Percentiles rank a stretch among this genome's conserved stretches.
These are phyloP conservation scores for Colletotrichum camelliae DNA, from an alignment of 2,329 filamentous ascomycete species.

Conservation along the genomic window DNA sequence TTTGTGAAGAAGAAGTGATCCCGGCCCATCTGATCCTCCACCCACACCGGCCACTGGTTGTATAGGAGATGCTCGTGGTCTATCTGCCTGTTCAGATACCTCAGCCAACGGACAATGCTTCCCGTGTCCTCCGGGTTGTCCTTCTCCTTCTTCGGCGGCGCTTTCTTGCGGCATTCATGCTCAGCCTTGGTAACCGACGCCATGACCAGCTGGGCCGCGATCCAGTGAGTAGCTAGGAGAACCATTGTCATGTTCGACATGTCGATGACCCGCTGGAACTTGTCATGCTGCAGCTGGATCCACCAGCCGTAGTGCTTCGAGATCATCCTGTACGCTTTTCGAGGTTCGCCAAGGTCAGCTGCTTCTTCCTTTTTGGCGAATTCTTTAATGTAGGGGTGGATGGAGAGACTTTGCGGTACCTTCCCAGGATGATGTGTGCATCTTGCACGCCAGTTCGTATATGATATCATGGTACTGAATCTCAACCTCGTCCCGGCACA, in stretches of 20 bases:
- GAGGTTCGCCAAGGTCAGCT: background rate
- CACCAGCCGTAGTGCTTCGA: slow-evolving; percentile 60
- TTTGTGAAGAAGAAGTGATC: slow-evolving; percentile 53
- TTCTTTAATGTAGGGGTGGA: slow-evolving; percentile 22
- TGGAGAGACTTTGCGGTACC: slow-evolving; percentile 37
- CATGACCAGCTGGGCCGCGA: slow-evolving; percentile 61
- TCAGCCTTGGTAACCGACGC: slow-evolving; percentile 49
- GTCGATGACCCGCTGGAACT: slow-evolving; percentile 57
- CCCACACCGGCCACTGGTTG: slow-evolving; percentile 61
- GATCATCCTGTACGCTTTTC: slow-evolving; percentile 54
- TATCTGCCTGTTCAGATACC: slow-evolving; percentile 53
- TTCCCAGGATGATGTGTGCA: slow-evolving; percentile 57
- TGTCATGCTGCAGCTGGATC: slow-evolving; percentile 60
- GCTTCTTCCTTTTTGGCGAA: background rate
- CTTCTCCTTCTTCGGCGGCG: slow-evolving; percentile 25
- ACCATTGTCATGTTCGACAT: slow-evolving; percentile 49
- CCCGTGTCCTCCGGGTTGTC: slow-evolving; percentile 42
- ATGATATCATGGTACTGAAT: slow-evolving; percentile 51
- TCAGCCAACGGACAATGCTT: slow-evolving; percentile 53
- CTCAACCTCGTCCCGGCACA: slow-evolving; percentile 50
- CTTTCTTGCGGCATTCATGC: slow-evolving; percentile 34
- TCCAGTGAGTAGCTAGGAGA: slow-evolving; percentile 59
- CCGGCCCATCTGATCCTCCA: slow-evolving; percentile 52
- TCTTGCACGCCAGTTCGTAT: slow-evolving; percentile 52
- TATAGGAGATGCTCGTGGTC: slow-evolving; percentile 48